Evolutionary conservation across 208 protist species (phyloP).

Genomic region (Giardia duodenalis): DNA sequence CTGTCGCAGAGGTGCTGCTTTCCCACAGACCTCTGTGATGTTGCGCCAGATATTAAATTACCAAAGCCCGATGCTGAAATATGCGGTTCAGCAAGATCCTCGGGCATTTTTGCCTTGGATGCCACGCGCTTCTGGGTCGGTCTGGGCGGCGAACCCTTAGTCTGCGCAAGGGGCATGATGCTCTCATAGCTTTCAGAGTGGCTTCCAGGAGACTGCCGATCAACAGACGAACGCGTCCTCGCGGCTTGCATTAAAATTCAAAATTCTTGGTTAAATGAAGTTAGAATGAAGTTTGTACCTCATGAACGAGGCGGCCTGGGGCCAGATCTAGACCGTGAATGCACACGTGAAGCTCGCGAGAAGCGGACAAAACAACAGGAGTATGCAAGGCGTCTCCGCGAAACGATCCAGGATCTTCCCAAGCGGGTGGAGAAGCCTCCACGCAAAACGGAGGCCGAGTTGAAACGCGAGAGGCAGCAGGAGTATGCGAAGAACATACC

Average conservation of each 20-base stretch:
- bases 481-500: not conserved
- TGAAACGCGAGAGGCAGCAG: not conserved
- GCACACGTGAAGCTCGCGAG: not conserved
- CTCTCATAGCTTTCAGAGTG: too few species aligned
- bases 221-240: not conserved
- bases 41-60: too few species aligned
- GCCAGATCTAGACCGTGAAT: not conserved
- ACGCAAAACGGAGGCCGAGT: not conserved
- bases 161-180: not conserved
- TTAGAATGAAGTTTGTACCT: not conserved
- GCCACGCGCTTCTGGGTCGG: not conserved
- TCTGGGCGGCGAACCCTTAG: not conserved
- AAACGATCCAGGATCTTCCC: not conserved
- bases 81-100: not conserved
- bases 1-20: not conserved
- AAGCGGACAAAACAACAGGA: not conserved
- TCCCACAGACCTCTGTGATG: too few species aligned
- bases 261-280: not conserved
- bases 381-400: not conserved
- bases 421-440: not conserved
- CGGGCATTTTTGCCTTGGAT: not conserved
- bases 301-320: not conserved
- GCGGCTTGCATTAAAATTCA: not conserved
- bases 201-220: not conserved
- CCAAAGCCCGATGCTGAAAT: too few species aligned